These are phyloP conservation scores for Gardenia jasminoides DNA, from an alignment of 257 asterid species.

Conservation along the genomic window DNA sequence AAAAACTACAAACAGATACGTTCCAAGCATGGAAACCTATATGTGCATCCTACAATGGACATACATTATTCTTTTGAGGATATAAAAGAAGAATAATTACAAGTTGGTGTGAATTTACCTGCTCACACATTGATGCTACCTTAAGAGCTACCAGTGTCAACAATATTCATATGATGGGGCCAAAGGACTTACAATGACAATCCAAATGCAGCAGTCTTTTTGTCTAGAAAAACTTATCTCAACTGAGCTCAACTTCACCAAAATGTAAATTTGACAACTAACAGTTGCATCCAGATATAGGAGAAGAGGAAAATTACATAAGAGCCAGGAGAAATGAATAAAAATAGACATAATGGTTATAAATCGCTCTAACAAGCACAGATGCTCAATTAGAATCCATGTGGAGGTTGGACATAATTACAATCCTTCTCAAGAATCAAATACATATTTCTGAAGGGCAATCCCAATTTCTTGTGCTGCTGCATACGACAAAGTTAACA, in stretches of 20 bases:
- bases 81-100: neutral
- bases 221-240: neutral
- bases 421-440: neutral
- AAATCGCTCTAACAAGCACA: neutral
- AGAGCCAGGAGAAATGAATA: neutral
- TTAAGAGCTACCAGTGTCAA: neutral
- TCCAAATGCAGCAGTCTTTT: neutral
- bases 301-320: neutral
- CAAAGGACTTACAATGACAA: neutral
- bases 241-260: neutral
- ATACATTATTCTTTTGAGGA: neutral
- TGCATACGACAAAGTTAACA: neutral
- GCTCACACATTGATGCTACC: neutral
- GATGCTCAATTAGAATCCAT: neutral
- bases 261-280: neutral
- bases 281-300: neutral
- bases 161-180: neutral
- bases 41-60: neutral
- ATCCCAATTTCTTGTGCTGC: neutral
- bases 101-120: neutral
- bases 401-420: neutral
- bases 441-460: neutral
- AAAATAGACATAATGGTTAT: neutral
- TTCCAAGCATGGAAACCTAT: neutral
- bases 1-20: neutral